Evolutionary conservation across 2,329 filamentous ascomycete species (phyloP).

Genomic region (Aspergillus pseudotamarii): DNA sequence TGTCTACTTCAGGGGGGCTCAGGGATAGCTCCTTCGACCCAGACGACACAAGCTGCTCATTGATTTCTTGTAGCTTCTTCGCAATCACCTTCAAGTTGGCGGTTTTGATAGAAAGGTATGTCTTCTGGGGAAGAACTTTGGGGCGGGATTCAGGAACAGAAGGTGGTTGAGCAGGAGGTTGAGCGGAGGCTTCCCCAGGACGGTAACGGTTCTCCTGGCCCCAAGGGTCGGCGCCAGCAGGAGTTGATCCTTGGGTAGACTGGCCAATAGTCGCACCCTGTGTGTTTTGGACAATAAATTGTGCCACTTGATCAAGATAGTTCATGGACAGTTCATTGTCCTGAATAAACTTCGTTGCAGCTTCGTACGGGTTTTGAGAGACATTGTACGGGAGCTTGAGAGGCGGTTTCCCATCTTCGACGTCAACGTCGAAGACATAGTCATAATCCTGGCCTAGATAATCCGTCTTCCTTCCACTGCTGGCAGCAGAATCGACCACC

Average conservation of each 20-base stretch:
- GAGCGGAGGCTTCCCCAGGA: slow-evolving; percentile 63
- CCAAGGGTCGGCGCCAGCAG: slow-evolving; percentile 68
- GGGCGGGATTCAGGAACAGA: slow-evolving; percentile 46
- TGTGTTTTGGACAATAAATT: slow-evolving; percentile 90
- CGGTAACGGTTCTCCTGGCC: slow-evolving; percentile 78
- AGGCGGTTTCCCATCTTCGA: slow-evolving; percentile 89
- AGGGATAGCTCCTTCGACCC: slow-evolving; percentile 75
- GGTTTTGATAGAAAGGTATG: slow-evolving; percentile 75
- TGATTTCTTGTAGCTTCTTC: slow-evolving; percentile 76
- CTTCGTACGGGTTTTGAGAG: slow-evolving; percentile 88
- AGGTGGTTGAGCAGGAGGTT: slow-evolving; percentile 28
- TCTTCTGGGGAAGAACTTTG: slow-evolving; percentile 74
- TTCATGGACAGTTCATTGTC: slow-evolving; percentile 84
- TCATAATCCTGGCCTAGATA: slow-evolving; percentile 89
- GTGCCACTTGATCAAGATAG: slow-evolving; percentile 88
- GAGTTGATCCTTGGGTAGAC: slow-evolving; percentile 46
- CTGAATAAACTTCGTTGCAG: slow-evolving; percentile 85
- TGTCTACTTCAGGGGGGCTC: slow-evolving; percentile 69
- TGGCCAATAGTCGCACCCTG: slow-evolving; percentile 81
- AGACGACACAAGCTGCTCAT: slow-evolving; percentile 66
- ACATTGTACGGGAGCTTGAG: slow-evolving; percentile 94
- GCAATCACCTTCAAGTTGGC: slow-evolving; percentile 72
- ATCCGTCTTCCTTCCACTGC: slow-evolving; percentile 74
- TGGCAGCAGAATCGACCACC: slow-evolving; percentile 85
- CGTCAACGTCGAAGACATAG: slow-evolving; percentile 94